A percentile compares a stretch with the other conserved stretches of the same genome.
phyloP scores from a whole-genome alignment of 331 rosid genomes.

The Erythrophleum ivorense region DNA sequence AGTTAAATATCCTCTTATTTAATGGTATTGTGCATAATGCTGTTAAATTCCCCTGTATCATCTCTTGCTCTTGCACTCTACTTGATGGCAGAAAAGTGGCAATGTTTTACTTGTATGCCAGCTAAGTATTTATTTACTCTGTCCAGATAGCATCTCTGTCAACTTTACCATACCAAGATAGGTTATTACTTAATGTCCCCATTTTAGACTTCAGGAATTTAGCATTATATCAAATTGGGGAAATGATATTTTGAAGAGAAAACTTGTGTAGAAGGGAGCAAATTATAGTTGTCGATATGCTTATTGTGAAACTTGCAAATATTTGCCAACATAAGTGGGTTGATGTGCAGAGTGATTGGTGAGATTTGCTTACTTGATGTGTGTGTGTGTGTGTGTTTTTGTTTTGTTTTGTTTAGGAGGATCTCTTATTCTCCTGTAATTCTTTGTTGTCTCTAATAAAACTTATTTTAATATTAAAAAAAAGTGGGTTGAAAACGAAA shows the following conservation, averaged over 20 bases:
- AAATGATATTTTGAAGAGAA: not conserved
- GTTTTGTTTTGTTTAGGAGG: not conserved
- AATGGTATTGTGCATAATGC: conserved; percentile 29
- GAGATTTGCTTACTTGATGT: not conserved
- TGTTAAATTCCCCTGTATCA: not conserved
- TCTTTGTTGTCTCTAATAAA: not conserved
- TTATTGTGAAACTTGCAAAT: not conserved
- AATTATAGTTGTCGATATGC: not conserved
- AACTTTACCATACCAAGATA: conserved; percentile 11
- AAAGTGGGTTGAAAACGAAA: not conserved
- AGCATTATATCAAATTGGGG: conserved; percentile 16
- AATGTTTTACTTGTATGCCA: conserved; percentile 23
- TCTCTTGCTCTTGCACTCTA: not conserved
- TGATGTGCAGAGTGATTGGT: conserved; percentile 4
- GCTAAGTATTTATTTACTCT: not conserved
- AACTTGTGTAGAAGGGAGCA: conserved; percentile 10
- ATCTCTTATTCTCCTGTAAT: not conserved
- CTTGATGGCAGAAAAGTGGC: not conserved
- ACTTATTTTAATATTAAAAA: not conserved
- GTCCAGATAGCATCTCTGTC: not conserved
- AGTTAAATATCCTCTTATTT: conserved; percentile 43
- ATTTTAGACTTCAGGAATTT: conserved; percentile 27
- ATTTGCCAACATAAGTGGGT: not conserved
- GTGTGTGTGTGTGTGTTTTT: not conserved
- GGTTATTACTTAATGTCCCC: conserved; percentile 12